Percentiles rank a stretch among this genome's conserved stretches.
Conservation (phyloP, 257 asterid genomes). For the Forsythia suspensa region DNA sequence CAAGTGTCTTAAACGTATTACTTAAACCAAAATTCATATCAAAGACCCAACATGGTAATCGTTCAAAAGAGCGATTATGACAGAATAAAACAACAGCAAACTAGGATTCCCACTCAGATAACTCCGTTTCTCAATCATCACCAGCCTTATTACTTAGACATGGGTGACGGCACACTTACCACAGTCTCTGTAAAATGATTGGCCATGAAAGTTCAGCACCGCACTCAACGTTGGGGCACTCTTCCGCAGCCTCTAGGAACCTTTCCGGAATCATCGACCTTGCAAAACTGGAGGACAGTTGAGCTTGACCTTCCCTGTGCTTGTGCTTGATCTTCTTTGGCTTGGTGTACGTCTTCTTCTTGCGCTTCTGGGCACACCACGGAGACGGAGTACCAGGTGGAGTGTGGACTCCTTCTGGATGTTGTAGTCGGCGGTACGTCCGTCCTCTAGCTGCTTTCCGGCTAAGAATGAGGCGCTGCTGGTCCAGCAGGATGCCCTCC, state of each 20-base stretch:
- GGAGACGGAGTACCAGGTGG: conserved; percentile 66
- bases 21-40: conserved; percentile 26
- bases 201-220: conserved; percentile 74
- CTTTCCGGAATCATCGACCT: conserved; percentile 69
- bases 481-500: conserved; percentile 63
- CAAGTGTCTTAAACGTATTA: conserved; percentile 14
- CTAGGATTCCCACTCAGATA: not conserved
- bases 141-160: conserved; percentile 72
- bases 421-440: conserved; percentile 67
- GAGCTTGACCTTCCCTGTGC: conserved; percentile 71
- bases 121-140: conserved; percentile 32
- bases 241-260: conserved; percentile 74
- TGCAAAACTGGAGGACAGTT: conserved; percentile 62
- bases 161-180: conserved; percentile 79
- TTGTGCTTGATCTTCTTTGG: conserved; percentile 78
- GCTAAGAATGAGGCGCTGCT: conserved; percentile 60
- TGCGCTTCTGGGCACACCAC: conserved; percentile 74
- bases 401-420: conserved; percentile 74
- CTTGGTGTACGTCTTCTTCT: conserved; percentile 80
- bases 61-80: not conserved
- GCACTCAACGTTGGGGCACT: conserved; percentile 73
- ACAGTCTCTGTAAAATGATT: conserved; percentile 68
- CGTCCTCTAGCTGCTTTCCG: conserved; percentile 68
- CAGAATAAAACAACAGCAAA: conserved; percentile 12
- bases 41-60: not conserved